These are phyloP conservation scores for Mycosarcoma maydis DNA, from an alignment of 1,284 basidiomycete genomes.

Conservation along the genomic window DNA sequence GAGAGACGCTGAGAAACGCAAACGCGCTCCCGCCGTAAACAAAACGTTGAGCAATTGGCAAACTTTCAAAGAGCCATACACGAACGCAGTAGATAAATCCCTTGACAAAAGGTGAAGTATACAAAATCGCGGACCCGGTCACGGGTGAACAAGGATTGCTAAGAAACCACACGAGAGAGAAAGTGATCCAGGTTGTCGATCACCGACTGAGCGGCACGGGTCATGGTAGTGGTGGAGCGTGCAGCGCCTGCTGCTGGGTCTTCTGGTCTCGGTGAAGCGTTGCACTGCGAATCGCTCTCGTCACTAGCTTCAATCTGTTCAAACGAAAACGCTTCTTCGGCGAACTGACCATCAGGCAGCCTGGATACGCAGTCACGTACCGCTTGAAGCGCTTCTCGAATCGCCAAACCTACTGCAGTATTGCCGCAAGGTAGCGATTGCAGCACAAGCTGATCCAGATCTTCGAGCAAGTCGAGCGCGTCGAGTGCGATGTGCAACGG, in stretches of 20 bases:
- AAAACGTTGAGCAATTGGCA: too few relatives aligned
- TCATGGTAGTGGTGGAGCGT: slow-evolving; percentile 26
- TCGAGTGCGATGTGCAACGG: slow-evolving; percentile 41
- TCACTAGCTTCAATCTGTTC: slow-evolving; percentile 30
- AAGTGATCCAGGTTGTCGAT: slow-evolving; percentile 37
- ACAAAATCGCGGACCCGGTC: too few relatives aligned
- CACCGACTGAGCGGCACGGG: slow-evolving; percentile 20
- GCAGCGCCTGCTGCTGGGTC: neutral
- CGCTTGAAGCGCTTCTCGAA: slow-evolving; percentile 9
- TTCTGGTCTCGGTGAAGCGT: neutral
- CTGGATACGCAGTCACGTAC: slow-evolving; percentile 18
- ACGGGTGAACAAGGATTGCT: neutral
- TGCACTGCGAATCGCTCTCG: slow-evolving; percentile 10
- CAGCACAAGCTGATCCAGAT: slow-evolving; percentile 25
- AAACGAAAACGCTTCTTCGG: slow-evolving; percentile 18
- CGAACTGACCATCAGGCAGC: slow-evolving; percentile 21
- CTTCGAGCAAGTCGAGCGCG: slow-evolving; percentile 42
- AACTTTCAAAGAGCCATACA: too few relatives aligned
- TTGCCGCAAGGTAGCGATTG: neutral
- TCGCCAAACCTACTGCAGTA: slow-evolving; percentile 1
- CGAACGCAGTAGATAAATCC: too few relatives aligned
- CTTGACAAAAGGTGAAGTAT: too few relatives aligned
- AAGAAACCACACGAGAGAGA: slow-evolving; percentile 4
- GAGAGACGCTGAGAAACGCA: too few relatives aligned
- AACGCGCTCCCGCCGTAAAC: too few relatives aligned